These are phyloP conservation scores for Inonotus hispidus DNA, from an alignment of 1,284 basidiomycete species.

Conservation along the genomic window DNA sequence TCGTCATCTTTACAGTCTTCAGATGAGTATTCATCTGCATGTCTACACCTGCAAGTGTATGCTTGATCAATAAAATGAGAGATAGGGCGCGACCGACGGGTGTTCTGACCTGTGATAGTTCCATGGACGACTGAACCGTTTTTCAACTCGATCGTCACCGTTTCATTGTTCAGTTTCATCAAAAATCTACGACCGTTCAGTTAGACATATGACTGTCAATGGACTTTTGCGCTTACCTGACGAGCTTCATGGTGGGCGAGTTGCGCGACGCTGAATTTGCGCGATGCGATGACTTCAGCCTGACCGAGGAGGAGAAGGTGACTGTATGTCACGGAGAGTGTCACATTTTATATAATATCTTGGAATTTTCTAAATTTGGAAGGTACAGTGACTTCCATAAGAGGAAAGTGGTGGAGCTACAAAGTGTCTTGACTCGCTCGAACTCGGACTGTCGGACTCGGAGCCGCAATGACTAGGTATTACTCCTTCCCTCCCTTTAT, in stretches of 20 bases:
- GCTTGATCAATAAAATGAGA: not conserved
- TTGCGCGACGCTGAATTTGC: not conserved
- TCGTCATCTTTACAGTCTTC: conserved; percentile 95
- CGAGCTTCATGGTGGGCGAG: conserved; percentile 24
- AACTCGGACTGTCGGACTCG: not conserved
- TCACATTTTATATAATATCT: not conserved
- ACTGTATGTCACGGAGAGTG: not conserved
- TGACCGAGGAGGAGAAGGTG: not conserved
- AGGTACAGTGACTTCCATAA: not conserved
- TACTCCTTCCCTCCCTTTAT: too few relatives aligned
- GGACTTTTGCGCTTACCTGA: conserved; percentile 19
- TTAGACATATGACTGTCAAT: not conserved
- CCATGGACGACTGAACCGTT: conserved; percentile 95
- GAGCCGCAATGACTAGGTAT: not conserved
- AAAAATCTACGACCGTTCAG: conserved; percentile 69
- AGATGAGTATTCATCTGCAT: conserved; percentile 98
- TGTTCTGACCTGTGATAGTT: conserved; percentile 85
- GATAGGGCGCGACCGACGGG: conserved; percentile 3
- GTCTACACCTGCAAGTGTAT: conserved; percentile 70
- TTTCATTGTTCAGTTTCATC: conserved; percentile 99
- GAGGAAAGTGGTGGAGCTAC: not conserved
- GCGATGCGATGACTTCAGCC: too few relatives aligned
- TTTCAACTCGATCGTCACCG: conserved; percentile 97
- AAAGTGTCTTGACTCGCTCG: not conserved
- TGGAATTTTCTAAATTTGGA: not conserved